Conservation (phyloP, 768 basidiomycete species). For the Psilocybe sp. region DNA sequence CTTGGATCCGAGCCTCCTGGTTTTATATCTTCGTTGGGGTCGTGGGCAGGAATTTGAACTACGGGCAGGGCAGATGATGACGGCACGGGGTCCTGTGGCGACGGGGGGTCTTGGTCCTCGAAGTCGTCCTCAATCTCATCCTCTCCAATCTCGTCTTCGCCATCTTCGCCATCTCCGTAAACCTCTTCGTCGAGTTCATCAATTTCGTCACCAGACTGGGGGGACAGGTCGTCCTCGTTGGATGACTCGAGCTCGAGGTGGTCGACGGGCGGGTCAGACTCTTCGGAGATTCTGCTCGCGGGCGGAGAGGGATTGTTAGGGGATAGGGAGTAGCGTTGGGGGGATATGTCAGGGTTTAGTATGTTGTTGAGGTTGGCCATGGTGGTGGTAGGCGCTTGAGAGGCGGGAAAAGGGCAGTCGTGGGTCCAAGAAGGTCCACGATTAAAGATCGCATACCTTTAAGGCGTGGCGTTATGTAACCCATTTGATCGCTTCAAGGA, state of each 20-base stretch:
- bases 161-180: conserved; percentile 18
- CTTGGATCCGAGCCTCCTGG: conserved; percentile 2
- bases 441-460: conserved; percentile 22
- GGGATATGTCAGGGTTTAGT: conserved; percentile 46
- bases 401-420: conserved; percentile 25
- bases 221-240: conserved; percentile 21
- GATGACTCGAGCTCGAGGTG: conserved; percentile 33
- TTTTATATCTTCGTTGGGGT: conserved; percentile 11
- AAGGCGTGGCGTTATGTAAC: conserved; percentile 23
- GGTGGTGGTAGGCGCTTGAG: conserved; percentile 23
- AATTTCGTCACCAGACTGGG: conserved; percentile 25
- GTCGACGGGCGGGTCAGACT: conserved; percentile 20
- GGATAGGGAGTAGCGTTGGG: conserved; percentile 29
- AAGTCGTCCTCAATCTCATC: background rate
- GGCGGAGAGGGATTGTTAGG: conserved; percentile 36
- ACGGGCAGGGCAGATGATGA: background rate
- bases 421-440: conserved; percentile 32
- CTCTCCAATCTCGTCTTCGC: conserved; percentile 7
- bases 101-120: conserved; percentile 6
- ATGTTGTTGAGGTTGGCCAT: conserved; percentile 60
- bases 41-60: background rate
- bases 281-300: conserved; percentile 17
- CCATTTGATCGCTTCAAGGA: conserved; percentile 14
- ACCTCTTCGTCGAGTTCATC: conserved; percentile 24
- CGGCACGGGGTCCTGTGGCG: background rate